A percentile compares a stretch with the other conserved stretches of the same genome.
phyloP scores from a whole-genome alignment of 352 stramenopile species.

The Globisporangium paroecandrum region DNA sequence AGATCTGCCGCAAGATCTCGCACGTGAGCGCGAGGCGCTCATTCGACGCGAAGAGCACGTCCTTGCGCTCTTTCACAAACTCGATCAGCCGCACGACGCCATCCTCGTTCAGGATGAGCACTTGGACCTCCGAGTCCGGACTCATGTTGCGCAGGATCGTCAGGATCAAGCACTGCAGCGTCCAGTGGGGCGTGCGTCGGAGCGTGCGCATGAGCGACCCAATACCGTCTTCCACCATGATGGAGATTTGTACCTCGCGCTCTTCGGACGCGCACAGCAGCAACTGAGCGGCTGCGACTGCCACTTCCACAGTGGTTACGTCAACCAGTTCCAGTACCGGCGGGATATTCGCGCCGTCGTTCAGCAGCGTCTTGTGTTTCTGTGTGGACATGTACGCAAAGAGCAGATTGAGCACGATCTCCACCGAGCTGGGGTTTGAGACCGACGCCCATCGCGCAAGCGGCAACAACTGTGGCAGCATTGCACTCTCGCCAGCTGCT shows the following conservation, averaged over 20 bases:
- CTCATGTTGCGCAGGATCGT: constrained; percentile 49
- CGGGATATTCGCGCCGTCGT: constrained; percentile 51
- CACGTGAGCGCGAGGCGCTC: constrained; percentile 41
- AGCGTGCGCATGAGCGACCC: constrained; percentile 45
- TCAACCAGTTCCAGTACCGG: constrained; percentile 43
- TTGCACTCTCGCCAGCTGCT: constrained; percentile 23
- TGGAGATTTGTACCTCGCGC: constrained; percentile 54
- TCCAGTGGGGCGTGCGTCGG: constrained; percentile 25
- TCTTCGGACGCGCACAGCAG: constrained; percentile 38
- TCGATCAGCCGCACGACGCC: constrained; percentile 42
- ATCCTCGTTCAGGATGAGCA: constrained; percentile 43
- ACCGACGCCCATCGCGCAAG: constrained; percentile 47
- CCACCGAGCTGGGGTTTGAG: constrained; percentile 27
- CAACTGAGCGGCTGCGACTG: constrained; percentile 38
- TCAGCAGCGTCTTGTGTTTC: constrained; percentile 37
- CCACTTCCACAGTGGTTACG: constrained; percentile 31
- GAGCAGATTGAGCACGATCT: constrained; percentile 54
- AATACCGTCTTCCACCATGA: constrained; percentile 77
- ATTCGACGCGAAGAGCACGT: constrained; percentile 20
- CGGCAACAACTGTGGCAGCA: constrained; percentile 57
- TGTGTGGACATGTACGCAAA: constrained; percentile 33
- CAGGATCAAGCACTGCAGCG: constrained; percentile 48
- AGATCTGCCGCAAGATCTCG: constrained; percentile 45
- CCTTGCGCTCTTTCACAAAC: constrained; percentile 42
- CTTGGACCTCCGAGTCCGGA: constrained; percentile 63